These are phyloP conservation scores for Aspergillus aculeatinus DNA, from an alignment of 2,329 filamentous ascomycete species.

Conservation along the genomic window DNA sequence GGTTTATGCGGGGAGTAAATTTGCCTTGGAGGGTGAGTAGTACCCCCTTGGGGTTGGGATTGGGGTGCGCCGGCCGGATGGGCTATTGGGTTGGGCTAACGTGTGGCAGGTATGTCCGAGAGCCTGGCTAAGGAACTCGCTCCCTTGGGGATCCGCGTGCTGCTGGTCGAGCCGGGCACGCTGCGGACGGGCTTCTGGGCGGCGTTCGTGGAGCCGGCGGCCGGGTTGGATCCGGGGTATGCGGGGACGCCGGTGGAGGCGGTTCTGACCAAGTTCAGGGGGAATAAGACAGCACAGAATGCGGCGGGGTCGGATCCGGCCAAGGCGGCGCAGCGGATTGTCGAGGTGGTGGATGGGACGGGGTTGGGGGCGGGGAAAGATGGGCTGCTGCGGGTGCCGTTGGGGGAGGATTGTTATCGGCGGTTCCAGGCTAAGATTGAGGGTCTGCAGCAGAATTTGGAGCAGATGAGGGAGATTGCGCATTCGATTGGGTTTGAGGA, in stretches of 20 bases:
- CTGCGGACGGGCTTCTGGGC: background rate
- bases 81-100: background rate
- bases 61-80: too few relatives aligned
- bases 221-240: background rate
- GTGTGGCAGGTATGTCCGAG: background rate
- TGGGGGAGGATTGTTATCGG: constrained; percentile 2
- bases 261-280: background rate
- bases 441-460: background rate
- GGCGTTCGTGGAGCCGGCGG: background rate
- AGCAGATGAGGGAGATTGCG: constrained; percentile 3
- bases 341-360: background rate
- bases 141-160: background rate
- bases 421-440: constrained; percentile 1
- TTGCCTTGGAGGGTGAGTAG: background rate
- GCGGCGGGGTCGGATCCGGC: background rate
- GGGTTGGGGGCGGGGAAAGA: background rate
- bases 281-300: background rate
- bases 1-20: background rate
- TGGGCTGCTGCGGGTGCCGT: background rate
- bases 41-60: too few relatives aligned
- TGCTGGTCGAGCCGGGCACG: background rate
- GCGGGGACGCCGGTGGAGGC: background rate
- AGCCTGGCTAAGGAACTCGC: background rate
- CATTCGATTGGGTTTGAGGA: background rate
- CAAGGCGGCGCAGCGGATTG: constrained; percentile 1